phyloP scores from a whole-genome alignment of 73 alveolate species.

The Tetrahymena malaccensis region DNA sequence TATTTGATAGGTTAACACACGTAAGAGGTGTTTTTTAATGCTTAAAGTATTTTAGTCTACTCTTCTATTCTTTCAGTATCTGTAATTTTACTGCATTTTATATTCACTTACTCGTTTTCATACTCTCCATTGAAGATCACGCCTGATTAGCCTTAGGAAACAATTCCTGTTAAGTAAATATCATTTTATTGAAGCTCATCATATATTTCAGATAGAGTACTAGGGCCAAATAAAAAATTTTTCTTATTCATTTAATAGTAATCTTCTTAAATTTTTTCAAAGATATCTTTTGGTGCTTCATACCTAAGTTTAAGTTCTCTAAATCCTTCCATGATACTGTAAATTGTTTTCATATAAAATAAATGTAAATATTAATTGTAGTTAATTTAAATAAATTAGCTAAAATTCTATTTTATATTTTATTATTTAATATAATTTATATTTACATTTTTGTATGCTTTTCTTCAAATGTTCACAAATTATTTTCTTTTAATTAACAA shows the following conservation, averaged over 20 bases:
- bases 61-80: not conserved
- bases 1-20: not conserved
- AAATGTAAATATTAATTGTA: no score
- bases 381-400: no score
- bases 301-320: not conserved
- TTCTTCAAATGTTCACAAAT: no score
- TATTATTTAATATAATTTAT: no score
- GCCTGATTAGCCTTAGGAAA: not conserved
- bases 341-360: no score
- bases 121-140: not conserved
- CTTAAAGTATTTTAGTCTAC: no score
- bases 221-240: not conserved
- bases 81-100: not conserved
- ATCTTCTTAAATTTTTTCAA: not conserved
- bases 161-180: not conserved
- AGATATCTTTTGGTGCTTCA: not conserved
- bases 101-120: not conserved
- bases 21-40: not conserved
- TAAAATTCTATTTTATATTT: no score
- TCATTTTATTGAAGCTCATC: not conserved
- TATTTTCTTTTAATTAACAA: no score
- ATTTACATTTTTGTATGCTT: no score
- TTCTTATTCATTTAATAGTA: not conserved
- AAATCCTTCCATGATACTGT: not conserved
- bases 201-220: not conserved